Conservation (phyloP, 495 filamentous ascomycete species). For the Peziza echinospora region DNA sequence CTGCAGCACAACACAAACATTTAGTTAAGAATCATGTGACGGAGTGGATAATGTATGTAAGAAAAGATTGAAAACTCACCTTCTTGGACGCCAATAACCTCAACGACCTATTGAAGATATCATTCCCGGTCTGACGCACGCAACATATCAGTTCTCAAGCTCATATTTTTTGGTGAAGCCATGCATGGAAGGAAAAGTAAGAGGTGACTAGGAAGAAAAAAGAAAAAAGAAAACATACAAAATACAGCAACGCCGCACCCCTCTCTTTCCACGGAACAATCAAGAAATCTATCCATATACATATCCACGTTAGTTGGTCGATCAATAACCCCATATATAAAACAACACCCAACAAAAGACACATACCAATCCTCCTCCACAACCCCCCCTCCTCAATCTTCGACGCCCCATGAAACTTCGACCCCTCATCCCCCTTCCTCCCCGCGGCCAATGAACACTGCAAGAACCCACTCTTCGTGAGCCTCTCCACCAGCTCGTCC, state of each 20-base stretch:
- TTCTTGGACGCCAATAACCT: conserved; percentile 64
- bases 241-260: conserved; percentile 83
- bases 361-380: conserved; percentile 13
- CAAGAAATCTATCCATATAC: conserved; percentile 39
- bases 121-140: conserved; percentile 70
- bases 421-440: conserved; percentile 27
- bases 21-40: neutral
- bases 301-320: neutral
- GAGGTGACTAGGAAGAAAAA: too few species aligned
- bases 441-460: conserved; percentile 21
- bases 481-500: conserved; percentile 36
- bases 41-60: too few species aligned
- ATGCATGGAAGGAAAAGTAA: too few species aligned
- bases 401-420: conserved; percentile 82
- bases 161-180: neutral
- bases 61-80: conserved; percentile 1
- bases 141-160: neutral
- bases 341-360: too few species aligned
- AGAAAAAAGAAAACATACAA: conserved; percentile 22
- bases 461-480: conserved; percentile 42
- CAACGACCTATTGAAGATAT: conserved; percentile 87
- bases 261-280: conserved; percentile 62
- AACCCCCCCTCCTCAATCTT: conserved; percentile 28
- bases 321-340: neutral
- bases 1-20: neutral